Evolutionary conservation across 345 rosid species (phyloP), one percentile per base, ranked within the genome.

Genomic region (Chamaenerion angustifolium): DNA sequence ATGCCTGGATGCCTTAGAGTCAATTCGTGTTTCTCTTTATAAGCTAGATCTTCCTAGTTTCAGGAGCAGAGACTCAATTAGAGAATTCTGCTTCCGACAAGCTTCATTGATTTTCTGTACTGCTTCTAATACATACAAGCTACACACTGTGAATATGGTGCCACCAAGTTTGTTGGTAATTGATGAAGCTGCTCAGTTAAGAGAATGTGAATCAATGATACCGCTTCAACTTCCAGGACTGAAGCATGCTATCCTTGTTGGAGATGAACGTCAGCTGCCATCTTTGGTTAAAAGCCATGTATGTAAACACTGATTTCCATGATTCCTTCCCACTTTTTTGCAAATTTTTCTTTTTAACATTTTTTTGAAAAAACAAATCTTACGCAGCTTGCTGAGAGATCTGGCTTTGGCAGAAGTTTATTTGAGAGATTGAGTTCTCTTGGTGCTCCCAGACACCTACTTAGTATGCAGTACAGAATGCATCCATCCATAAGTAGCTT

Each of bases 391-490:
- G 68, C 67, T 8, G 49, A 4, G 1, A 23, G 12, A 45, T 82
- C 64, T 4, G 63, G 62, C 10, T 74, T 79, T 0, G 76, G 95
- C 11, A 76, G 85, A 64, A 85, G 95, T 65, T 74, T 81, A 52
- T 81, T 81, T 56, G 81, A 73, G 31, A 79, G 95, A 62, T 57
- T 85, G 59, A 76, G 58, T 35, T 8, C 51, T 0, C 56, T 78
- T 31, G 79, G 71, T 11, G 66, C 76, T 14, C 0, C 59, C 1
- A 81, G 70, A 40, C 84, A 81, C 35, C 72, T 77, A 19, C 55
- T 86, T 6, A 57, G 71, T 50, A 68, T 69, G 43, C 95, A 82
- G 59, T 80, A 82, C 59, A 63, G 95, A 16, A 86, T 86, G 95
- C 95, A 86, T 69, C 95, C 92, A 6, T 62, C 71, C 0, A 82